Evolutionary conservation across 164 flowering plant species (phyloP).

Genomic region (Cinnamomum micranthum): DNA sequence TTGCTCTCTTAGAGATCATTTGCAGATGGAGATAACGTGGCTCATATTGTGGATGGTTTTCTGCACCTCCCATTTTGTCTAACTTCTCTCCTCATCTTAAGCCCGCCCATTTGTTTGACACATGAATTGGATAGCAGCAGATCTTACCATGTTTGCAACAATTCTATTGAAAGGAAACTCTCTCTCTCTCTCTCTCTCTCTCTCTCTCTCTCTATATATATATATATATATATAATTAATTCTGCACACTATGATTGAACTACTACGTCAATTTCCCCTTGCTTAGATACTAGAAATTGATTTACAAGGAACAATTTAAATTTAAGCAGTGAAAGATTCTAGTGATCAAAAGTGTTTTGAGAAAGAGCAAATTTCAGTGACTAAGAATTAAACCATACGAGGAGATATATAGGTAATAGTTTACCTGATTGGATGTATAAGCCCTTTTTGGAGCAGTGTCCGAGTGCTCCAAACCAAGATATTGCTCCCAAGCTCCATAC

Average conservation of each 20-base stretch:
- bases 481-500: constrained; percentile 99
- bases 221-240: too few species aligned
- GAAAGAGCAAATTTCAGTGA: not conserved
- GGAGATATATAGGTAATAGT: not conserved
- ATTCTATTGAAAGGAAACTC: too few species aligned
- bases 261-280: too few species aligned
- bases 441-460: constrained; percentile 89
- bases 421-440: constrained; percentile 80
- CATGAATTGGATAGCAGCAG: not conserved
- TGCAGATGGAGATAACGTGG: too few species aligned
- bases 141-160: not conserved
- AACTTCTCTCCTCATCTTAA: too few species aligned
- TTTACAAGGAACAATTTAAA: not conserved
- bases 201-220: too few species aligned
- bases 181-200: too few species aligned
- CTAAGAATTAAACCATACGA: not conserved
- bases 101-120: too few species aligned
- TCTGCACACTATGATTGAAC: too few species aligned
- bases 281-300: not conserved
- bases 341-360: not conserved
- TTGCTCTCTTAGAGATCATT: not conserved
- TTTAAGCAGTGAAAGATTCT: not conserved
- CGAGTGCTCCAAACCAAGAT: constrained; percentile 90
- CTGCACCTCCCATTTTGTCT: too few species aligned
- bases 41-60: too few species aligned